Conservation (phyloP, 768 basidiomycete genomes). For the Phaeotremella skinneri region DNA sequence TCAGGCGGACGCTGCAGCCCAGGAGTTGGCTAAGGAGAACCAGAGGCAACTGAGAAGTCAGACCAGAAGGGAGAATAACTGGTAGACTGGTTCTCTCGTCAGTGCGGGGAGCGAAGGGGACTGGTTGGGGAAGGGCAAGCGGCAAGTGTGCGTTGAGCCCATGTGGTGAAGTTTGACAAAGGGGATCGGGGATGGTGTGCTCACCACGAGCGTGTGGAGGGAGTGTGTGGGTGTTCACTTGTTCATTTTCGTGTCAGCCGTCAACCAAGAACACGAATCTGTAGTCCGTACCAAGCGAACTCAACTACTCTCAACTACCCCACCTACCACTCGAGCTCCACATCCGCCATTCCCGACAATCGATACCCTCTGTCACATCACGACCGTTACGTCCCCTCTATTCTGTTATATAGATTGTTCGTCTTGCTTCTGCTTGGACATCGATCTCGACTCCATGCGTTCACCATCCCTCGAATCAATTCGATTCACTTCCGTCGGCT, state of each 20-base stretch:
- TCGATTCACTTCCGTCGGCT: neutral
- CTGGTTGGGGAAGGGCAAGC: conserved; percentile 15
- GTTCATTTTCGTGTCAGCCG: neutral
- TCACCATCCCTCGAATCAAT: neutral
- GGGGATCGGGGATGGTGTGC: neutral
- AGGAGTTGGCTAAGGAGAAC: conserved; percentile 25
- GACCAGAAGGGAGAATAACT: conserved; percentile 37
- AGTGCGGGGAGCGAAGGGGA: neutral
- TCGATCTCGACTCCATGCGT: neutral
- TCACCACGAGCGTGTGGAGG: neutral
- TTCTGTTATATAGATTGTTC: too few relatives aligned
- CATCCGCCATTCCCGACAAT: neutral
- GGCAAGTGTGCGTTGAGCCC: conserved; percentile 11
- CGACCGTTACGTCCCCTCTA: neutral
- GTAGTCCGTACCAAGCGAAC: too few relatives aligned
- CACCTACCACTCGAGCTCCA: too few relatives aligned
- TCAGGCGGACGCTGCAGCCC: conserved; percentile 7
- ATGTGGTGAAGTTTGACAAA: neutral
- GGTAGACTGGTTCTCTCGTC: conserved; percentile 10
- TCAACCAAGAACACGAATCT: too few relatives aligned
- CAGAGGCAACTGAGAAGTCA: conserved; percentile 44
- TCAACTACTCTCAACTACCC: neutral
- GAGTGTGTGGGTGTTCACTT: conserved; percentile 6
- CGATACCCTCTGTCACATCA: neutral
- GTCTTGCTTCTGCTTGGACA: neutral